These are phyloP conservation scores for Daucus carota DNA, from an alignment of 129 eudicot species.

Conservation along the genomic window DH1_v3.0 NC_030388.2:2358001-2358500, in stretches of 20 bases:
- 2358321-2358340: conserved; percentile 49
- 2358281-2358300: conserved; percentile 75
- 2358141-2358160: conserved; percentile 57
- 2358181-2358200: conserved; percentile 82
- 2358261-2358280: conserved; percentile 84
- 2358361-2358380: conserved; percentile 26
- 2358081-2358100: conserved; percentile 48
- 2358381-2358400: conserved; percentile 30
- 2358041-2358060: conserved; percentile 90
- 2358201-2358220: conserved; percentile 72
- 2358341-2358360: conserved; percentile 18
- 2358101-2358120: conserved; percentile 13
- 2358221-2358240: conserved; percentile 86
- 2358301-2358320: conserved; percentile 66
- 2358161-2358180: conserved; percentile 83
- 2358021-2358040: conserved; percentile 63
- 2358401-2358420: background rate
- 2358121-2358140: conserved; percentile 29
- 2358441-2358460: background rate
- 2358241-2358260: conserved; percentile 78
- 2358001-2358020: conserved; percentile 81
- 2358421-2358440: background rate
- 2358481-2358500: background rate
- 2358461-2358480: background rate
- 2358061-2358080: conserved; percentile 73